Base-by-base conservation (phyloP, 2,329 filamentous ascomycete genomes). In the Clarireedia monteithiana region DNA sequence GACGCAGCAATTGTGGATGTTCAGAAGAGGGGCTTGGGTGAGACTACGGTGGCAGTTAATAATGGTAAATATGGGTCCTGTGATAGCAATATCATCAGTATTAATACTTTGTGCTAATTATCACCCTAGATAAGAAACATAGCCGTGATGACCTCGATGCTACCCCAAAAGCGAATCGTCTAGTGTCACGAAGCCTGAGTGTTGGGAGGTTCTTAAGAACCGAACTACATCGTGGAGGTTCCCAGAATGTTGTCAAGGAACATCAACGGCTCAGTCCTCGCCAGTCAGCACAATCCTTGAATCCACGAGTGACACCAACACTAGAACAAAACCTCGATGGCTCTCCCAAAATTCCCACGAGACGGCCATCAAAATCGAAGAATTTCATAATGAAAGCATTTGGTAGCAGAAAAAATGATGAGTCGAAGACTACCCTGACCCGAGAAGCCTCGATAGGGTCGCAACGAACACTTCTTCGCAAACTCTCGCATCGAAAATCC, bases 351-450 rank as follows among this genome's bases (percentile, higher is more conserved):
- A 58, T 61, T 10, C 63, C 61, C 5, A 57, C 63, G 24, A 60
- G 66, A 40, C 58, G 59, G 2, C 56, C 55, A 38, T 67, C 66
- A 0, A 68, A 62, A 55, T 66, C 67, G 10, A 68, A 67, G 27
- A 66, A 64, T 40, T 65, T 67, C 56, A 57, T 69, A n/a, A 53
- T 67, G 5, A 65, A 61, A 40, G 65, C 64, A 20, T 62, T 67
- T 42, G 61, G 59, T 23, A 60, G 60, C 38, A 59, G 62, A 9
- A 36, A 44, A 17, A 55, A 46, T 40, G 54, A 61, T 34, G 59
- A 57, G 14, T 17, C 49, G 34, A 61, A 62, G 15, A 42, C 30
- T 5, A n/a, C 45, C 26, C 50, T 36, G 14, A 15, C 20, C 12
- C 34, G 40, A 15, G 38, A 39, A 12, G 48, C 53, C n/a, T 59